Evolutionary conservation across 75 land plant species (phyloP), one percentile per base, ranked within the genome.

Genomic region (Adiantum capillusveneris): DNA sequence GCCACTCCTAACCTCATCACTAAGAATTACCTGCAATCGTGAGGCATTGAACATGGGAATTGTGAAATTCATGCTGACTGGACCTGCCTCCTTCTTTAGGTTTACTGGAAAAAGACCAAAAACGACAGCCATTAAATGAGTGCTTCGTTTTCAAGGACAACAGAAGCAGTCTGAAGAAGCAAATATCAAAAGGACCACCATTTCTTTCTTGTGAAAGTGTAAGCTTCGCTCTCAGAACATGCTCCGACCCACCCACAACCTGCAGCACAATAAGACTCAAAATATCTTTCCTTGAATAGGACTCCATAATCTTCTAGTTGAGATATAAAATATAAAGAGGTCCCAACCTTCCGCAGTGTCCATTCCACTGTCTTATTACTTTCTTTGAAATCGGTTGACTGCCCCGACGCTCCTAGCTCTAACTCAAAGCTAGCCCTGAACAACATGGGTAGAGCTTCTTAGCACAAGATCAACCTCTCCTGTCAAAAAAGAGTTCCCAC

Each of bases 181-280:
- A 52, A 30, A 26, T 50, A 12, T 21, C 6, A 3, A 7, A 45
- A 24, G 21, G 65, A 31, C 37, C 79, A 94, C 98, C 81, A 70
- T 86, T 93, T 36, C 79, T 75, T 63, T 94, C 98, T 49, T 89
- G 91, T 1, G 91, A 81, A 52, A 94, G 84, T 52, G 96, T 84
- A 55, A 94, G 78, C 65, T 84, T 94, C 63, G 88, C 98, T 30
- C 91, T 84, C 21, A 90, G 64, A 9, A 84, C 80, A 63, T 90
- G 96, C 49, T 90, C 96, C 53, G 98, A 79, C 46, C 88, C 98
- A 59, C 98, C 98, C 68, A 84, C 83, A 81, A 94, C 84, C 98
- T 94, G 67, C 27, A 45, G 37, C 9, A 34, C 37, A 34, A 9
- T 5, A 34, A 34, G 9, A 9, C 37, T 34, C 24, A 45, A 13